Percentiles rank a stretch among this genome's conserved stretches.
phyloP scores from a whole-genome alignment of 352 stramenopile species.

The Globisporangium parvum region DNA sequence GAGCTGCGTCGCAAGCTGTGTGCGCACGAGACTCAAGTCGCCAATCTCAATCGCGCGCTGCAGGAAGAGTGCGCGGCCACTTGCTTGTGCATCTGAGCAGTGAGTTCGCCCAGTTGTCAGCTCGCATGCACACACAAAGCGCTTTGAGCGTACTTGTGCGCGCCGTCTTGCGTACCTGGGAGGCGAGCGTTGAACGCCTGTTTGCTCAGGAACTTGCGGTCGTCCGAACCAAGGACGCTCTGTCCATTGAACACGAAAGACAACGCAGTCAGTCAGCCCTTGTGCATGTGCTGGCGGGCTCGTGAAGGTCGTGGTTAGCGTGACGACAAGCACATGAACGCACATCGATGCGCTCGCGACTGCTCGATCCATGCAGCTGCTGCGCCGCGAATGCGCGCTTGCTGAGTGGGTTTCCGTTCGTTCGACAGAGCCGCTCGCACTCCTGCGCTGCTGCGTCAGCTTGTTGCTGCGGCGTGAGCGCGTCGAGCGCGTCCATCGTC shows the following conservation, averaged over 20 bases:
- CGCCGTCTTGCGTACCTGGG: conserved; percentile 14
- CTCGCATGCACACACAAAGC: not conserved
- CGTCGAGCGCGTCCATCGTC: conserved; percentile 23
- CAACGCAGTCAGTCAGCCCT: not conserved
- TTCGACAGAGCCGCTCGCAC: conserved; percentile 25
- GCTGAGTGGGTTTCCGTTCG: conserved; percentile 39
- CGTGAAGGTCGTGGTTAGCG: not conserved
- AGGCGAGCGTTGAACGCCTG: conserved; percentile 20
- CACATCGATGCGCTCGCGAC: conserved; percentile 6
- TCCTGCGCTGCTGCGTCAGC: conserved; percentile 21
- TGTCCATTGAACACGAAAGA: conserved; percentile 8
- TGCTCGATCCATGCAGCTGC: not conserved
- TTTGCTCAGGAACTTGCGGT: conserved; percentile 42
- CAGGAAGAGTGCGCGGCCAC: conserved; percentile 27
- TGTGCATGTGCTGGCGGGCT: not conserved
- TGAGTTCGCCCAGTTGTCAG: not conserved
- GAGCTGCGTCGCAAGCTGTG: conserved; percentile 10
- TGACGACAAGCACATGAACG: not conserved
- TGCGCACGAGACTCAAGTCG: conserved; percentile 25
- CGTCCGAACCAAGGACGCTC: conserved; percentile 39
- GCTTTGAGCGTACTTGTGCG: not conserved
- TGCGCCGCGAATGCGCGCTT: conserved; percentile 25
- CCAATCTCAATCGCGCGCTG: conserved; percentile 58
- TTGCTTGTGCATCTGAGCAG: conserved; percentile 25
- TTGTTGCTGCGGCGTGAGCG: conserved; percentile 20